phyloP scores from a whole-genome alignment of 352 stramenopile species.

The Pythium aphanidermatum region DNA sequence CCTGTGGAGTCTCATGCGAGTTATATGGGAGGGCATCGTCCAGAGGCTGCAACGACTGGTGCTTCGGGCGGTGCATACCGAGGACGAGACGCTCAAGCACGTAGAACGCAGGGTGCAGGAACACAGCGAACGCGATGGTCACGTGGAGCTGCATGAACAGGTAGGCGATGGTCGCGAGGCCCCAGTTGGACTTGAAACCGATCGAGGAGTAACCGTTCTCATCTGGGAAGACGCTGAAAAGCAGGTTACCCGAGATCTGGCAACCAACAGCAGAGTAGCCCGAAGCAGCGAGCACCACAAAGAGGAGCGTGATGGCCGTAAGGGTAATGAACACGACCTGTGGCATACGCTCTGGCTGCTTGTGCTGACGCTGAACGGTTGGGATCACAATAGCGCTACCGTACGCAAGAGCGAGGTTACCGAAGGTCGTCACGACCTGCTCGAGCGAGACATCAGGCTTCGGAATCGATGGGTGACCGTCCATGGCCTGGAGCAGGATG shows the following conservation, averaged over 20 bases:
- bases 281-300: constrained; percentile 18
- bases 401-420: constrained; percentile 53
- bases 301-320: constrained; percentile 19
- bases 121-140: constrained; percentile 35
- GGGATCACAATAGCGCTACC: constrained; percentile 29
- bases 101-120: constrained; percentile 52
- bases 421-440: constrained; percentile 38
- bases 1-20: constrained; percentile 9
- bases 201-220: constrained; percentile 25
- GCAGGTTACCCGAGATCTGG: constrained; percentile 22
- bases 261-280: constrained; percentile 18
- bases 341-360: constrained; percentile 21
- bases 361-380: constrained; percentile 8
- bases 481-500: constrained; percentile 42
- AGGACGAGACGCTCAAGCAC: constrained; percentile 51
- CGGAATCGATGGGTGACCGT: constrained; percentile 31
- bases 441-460: constrained; percentile 33
- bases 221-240: constrained; percentile 33
- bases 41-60: too few relatives aligned
- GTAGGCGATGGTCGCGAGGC: constrained; percentile 43
- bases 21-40: constrained; percentile 14
- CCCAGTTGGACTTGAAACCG: constrained; percentile 38
- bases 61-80: constrained; percentile 62
- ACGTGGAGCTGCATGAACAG: constrained; percentile 57
- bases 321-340: constrained; percentile 23